A percentile compares a stretch with the other conserved stretches of the same genome.
These are phyloP conservation scores for Leccinum angustisporum DNA, from an alignment of 1,284 basidiomycete species.

Conservation along the genomic window DNA sequence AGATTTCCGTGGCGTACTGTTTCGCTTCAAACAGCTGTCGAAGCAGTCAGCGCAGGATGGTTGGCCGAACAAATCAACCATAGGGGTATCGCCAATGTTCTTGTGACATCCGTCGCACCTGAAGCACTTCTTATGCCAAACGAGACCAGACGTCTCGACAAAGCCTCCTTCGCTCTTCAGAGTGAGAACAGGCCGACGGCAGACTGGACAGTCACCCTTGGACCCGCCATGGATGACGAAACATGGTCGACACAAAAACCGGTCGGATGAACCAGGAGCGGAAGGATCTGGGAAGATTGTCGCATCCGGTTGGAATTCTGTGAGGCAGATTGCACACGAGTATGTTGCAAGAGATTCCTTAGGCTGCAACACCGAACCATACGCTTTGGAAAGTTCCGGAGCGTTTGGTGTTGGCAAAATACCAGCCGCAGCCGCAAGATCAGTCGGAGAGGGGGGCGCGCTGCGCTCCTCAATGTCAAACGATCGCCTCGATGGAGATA, in stretches of 20 bases:
- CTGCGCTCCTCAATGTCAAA: conserved; percentile 22
- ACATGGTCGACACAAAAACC: conserved; percentile 72
- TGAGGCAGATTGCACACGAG: conserved; percentile 63
- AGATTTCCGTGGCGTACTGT: conserved; percentile 43
- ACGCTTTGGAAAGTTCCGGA: conserved; percentile 72
- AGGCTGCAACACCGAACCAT: conserved; percentile 78
- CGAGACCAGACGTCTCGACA: conserved; percentile 62
- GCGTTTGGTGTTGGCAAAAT: conserved; percentile 63
- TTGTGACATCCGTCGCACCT: conserved; percentile 68
- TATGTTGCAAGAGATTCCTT: conserved; percentile 66
- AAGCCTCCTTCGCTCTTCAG: conserved; percentile 76
- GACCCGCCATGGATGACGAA: conserved; percentile 71
- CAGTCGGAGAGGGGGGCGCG: conserved; percentile 39
- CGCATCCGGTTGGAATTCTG: conserved; percentile 70
- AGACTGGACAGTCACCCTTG: conserved; percentile 67
- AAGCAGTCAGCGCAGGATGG: conserved; percentile 78
- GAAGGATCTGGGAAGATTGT: conserved; percentile 79
- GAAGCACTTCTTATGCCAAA: conserved; percentile 82
- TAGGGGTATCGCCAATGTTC: conserved; percentile 68
- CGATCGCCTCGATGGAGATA: conserved; percentile 57
- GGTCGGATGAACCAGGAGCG: conserved; percentile 38
- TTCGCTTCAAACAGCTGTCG: conserved; percentile 64
- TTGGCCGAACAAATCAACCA: conserved; percentile 77
- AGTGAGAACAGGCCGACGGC: conserved; percentile 65
- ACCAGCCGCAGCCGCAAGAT: conserved; percentile 41